Percentiles rank a stretch among this genome's conserved stretches.
phyloP scores from a whole-genome alignment of 805 yeast species.

The Candida bentonensis region DNA sequence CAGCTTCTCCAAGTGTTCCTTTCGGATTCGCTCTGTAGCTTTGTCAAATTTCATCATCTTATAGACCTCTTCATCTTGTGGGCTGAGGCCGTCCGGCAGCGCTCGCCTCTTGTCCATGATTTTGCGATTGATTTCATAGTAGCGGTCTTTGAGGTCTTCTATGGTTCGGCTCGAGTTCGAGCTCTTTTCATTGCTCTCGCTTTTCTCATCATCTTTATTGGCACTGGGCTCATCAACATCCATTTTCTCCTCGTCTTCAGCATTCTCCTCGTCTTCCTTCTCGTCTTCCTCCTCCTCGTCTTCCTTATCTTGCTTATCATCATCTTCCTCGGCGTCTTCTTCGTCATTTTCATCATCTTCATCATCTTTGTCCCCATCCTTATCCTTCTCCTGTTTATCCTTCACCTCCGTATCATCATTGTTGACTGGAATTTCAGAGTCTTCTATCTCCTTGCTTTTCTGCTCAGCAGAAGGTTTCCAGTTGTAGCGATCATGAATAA shows the following conservation, averaged over 20 bases:
- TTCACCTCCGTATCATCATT: background rate
- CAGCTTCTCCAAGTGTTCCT: conserved; percentile 62
- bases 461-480: conserved; percentile 9
- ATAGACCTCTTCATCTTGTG: conserved; percentile 38
- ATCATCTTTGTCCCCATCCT: background rate
- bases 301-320: background rate
- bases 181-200: background rate
- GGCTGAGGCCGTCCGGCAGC: conserved; percentile 21
- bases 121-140: conserved; percentile 41
- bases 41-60: conserved; percentile 57
- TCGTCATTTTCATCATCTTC: background rate
- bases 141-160: conserved; percentile 76
- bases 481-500: conserved; percentile 47
- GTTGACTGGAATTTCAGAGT: too few relatives aligned
- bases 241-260: conserved; percentile 5
- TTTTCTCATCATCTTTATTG: conserved; percentile 3
- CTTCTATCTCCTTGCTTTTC: too few relatives aligned
- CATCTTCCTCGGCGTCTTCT: background rate
- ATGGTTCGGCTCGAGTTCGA: conserved; percentile 28
- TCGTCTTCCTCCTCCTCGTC: conserved; percentile 4
- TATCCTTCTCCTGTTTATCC: background rate
- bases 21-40: conserved; percentile 62
- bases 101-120: conserved; percentile 27
- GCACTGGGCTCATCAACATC: conserved; percentile 7
- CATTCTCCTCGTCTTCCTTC: conserved; percentile 1